Base-by-base conservation (phyloP, 2,329 filamentous ascomycete species). In the Teratosphaeriaceae sp. region DNA sequence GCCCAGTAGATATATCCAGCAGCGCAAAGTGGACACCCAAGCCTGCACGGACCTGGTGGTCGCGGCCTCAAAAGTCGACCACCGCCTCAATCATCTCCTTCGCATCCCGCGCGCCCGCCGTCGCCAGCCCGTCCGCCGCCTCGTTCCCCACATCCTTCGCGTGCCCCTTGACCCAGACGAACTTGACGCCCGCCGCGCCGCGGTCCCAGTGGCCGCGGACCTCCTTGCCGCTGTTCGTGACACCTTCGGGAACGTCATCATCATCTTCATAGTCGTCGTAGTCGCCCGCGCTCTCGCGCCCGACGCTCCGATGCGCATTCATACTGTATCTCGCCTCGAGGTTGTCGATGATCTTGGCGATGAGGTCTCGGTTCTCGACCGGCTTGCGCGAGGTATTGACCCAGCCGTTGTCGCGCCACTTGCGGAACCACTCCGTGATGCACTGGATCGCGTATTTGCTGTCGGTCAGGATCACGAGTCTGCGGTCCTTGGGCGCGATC, bases 91-190 rank as follows among this genome's bases (percentile, higher is more conserved):
- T 41, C 42, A 60, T 24, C 40, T 60, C 59, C 45, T 51, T 58
- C 24, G 62, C 65, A 33, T 57, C 61, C 51, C 67, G 68, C 15
- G 84, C 82, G 1, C 81, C 84, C 43, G 71, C 69, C 24, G 87
- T 82, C 1, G 89, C 89, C 48, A 96, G 69, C 47, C 64, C 65
- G 69, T 97, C 90, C 1, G 92, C 92, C 11, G 80, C 84, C 34
- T 79, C 72, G 57, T 97, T 97, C 1, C 90, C 89, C 3, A 69
- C 64, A 52, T 87, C 73, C 34, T 73, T 72, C 20, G 74, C 75
- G 61, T 98, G 92, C 0, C 88, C 92, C 66, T 94, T 95, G 36
- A 96, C 80, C 89, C 89, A 97, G 49, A 81, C 75, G 57, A 95
- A 92, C 42, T 76, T 68, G 29, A 65, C 62, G 9, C 57, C 53